Base-by-base conservation (phyloP, 2,329 filamentous ascomycete genomes). In the Cladosporium sp. region DNA sequence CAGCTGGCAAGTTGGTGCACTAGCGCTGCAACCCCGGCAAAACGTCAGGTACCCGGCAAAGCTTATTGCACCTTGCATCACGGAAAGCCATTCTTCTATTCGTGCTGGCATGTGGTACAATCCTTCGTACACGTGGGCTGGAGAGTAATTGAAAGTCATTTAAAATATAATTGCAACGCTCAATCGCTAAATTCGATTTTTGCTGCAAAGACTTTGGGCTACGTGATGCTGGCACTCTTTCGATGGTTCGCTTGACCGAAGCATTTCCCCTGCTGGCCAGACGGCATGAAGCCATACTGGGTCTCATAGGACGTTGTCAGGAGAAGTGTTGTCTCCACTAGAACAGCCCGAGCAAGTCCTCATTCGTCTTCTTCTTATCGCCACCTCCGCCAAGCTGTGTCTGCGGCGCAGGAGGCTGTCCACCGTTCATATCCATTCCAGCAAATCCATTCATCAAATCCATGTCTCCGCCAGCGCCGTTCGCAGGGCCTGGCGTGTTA, bases 391-490 rank as follows among this genome's bases (percentile, higher is more conserved):
- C 64, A 68, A 88, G 83, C 71, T 84, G 82, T 11, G 80, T 78
- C 4, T 88, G 79, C 15, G 88, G 86, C 34, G 88, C 82, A 17
- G 88, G 85, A 64, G 87, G 84, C 63, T 79, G 84, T 15, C 78
- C 76, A 40, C 84, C 85, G 49, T 86, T 83, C 70, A 99, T 79
- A 75, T 90, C 87, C 76, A 99, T 80, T 4, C 85, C 86, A 28
- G 87, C 89, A 70, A 99, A 95, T 0, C 92, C 92, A 70, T 91
- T 91, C 78, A 87, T 80, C 80, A 97, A 68, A 43, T 59, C 57
- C 3, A 25, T 50, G 50, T 52, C 15, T 66, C 56, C 55, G 4
- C 55, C 55, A 37, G 69, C 61, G 47, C 67, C 62, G 66, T 70
- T 64, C 9, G 51, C 57, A 25, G 57, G 49, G 6, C 57, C 51